Percentiles rank a stretch among this genome's conserved stretches.
Evolutionary conservation across 768 basidiomycete species (phyloP).

Genomic region (Panaeolus papilionaceus): DNA sequence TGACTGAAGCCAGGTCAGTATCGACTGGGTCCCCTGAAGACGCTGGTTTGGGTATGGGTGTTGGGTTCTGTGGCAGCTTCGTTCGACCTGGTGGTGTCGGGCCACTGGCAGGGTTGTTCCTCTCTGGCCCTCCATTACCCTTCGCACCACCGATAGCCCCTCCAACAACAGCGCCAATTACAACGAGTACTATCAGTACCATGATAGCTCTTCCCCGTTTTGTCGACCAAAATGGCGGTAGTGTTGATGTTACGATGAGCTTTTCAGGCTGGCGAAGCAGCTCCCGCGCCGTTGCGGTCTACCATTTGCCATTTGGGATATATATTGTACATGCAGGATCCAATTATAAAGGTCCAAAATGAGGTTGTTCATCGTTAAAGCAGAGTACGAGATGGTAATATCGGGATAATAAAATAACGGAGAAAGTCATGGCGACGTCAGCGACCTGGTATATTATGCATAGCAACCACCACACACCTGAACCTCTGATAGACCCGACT

Average conservation of each 20-base stretch:
- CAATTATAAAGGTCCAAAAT: neutral
- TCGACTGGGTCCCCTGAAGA: neutral
- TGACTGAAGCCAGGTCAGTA: neutral
- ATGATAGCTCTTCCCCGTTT: constrained; percentile 27
- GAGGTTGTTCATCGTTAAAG: neutral
- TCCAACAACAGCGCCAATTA: constrained; percentile 33
- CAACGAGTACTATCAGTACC: constrained; percentile 24
- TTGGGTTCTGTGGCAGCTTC: neutral
- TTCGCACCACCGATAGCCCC: constrained; percentile 30
- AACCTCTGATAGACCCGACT: neutral
- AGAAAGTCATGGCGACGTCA: constrained; percentile 1
- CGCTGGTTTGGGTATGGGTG: neutral
- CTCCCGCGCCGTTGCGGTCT: neutral
- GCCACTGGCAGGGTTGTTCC: neutral
- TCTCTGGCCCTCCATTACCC: constrained; percentile 14
- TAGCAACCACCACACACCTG: neutral
- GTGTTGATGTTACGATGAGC: constrained; percentile 23
- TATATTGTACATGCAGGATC: neutral
- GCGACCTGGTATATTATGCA: neutral
- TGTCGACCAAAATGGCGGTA: constrained; percentile 32
- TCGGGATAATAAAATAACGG: neutral
- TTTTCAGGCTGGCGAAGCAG: constrained; percentile 8
- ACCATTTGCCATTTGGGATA: neutral
- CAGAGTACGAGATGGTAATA: neutral
- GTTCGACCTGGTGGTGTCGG: neutral